Base-by-base conservation (phyloP, 352 stramenopile genomes). In the Phytophthora foliorum region DNA sequence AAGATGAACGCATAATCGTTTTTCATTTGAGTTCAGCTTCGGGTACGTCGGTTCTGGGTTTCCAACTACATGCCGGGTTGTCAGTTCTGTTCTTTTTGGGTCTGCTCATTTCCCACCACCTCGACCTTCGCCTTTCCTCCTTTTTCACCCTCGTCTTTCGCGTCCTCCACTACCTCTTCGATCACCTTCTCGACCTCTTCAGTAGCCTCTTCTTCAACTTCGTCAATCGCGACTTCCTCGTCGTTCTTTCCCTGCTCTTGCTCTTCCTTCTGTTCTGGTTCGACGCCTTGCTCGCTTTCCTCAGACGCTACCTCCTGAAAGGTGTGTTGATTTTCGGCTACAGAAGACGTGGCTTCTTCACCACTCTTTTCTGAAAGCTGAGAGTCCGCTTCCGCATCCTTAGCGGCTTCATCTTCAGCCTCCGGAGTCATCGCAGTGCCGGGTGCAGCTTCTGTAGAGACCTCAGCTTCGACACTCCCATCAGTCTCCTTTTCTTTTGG, bases 181-280 rank as follows among this genome's bases (percentile, higher is more conserved):
- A 9, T n/a, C 49, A 25, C 29, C 19, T 56, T 32, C 31, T 56
- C 34, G 50, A 31, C 31, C 36, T n/a, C 34, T 29, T 48, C 34
- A 2, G 17, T n/a, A 16, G 27, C 42, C 11, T 69, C 51, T 36
- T 61, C 38, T 2, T 29, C 10, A 6, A 49, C 29, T 19, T 44
- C 32, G 2, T 44, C 50, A 3, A 22, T 34, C 19, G n/a, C 38
- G 10, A 42, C 31, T 9, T 31, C 22, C 10, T 57, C n/a, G 21
- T 21, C 21, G 9, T 21, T 17, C 21, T 42, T 25, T n/a, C 53
- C 32, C 41, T 61, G 19, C 7, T 53, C 27, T 17, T 61, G 27
- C 36, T 60, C 53, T 65, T 52, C 25, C 11, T 50, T 45, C n/a
- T 22, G 4, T 13, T 58, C 64, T 7, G 6, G 0, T 16, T 73